Evolutionary conservation across 306 rosid genomes (phyloP), one percentile per base, ranked within the genome.

Genomic region (Urtica urens): DNA sequence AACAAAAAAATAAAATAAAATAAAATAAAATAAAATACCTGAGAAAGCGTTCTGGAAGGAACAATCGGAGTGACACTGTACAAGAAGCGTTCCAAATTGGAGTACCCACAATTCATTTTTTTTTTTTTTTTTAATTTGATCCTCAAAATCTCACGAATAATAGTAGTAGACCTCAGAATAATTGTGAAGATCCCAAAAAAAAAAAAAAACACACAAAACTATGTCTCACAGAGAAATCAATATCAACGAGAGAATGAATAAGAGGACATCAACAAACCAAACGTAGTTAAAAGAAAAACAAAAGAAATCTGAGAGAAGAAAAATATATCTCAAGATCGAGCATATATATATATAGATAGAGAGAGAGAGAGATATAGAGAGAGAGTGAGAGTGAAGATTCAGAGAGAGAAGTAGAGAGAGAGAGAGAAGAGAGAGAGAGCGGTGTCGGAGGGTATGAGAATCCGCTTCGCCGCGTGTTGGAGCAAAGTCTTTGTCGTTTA

Each of bases 401-500:
- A 53, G 14, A 22, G 19, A 11, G 23, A 15, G 45, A 15, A 67
- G n/a, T 19, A 55, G 19, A 15, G 30, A 44, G 11, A 19, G 11
- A 39, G 4, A 1, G 3, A 12, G n/a, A 39, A 53, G 14, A 22
- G 19, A 11, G 23, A 15, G 45, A 15, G 10, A 22, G 58, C 22
- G 68, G 80, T 69, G 75, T 66, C 49, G 51, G 53, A 38, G 17
- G 5, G n/a, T 48, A 33, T 18, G 54, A 60, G 66, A 18, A 49
- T 49, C 51, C 74, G 63, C 45, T 62, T 68, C 68, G 82, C 80
- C 92, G 82, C 92, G 80, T 81, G 92, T 69, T 64, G 4, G 35
- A 57, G 65, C 57, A 42, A 1, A 45, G 28, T 45, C 29, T 21
- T 24, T 46, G 52, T 46, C 52, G 34, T 46, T 46, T 46, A 2